phyloP scores from a whole-genome alignment of 2,329 filamentous ascomycete species.

The Epichloe aotearoae region DNA sequence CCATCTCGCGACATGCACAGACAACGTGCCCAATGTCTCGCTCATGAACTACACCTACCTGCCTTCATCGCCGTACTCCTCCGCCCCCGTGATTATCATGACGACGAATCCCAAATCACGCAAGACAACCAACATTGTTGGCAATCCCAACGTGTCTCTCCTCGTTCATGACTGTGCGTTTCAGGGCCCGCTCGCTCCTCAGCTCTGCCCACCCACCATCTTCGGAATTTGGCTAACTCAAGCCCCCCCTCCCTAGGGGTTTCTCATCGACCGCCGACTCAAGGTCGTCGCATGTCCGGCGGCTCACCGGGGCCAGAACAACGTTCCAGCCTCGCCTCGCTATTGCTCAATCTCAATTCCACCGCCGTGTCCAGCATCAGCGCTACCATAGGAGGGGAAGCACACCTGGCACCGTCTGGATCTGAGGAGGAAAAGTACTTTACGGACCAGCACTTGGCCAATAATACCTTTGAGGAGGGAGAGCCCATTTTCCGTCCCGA shows the following conservation, averaged over 20 bases:
- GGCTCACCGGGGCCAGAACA: slow-evolving; percentile 52
- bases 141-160: slow-evolving; percentile 78
- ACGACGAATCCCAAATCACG: slow-evolving; percentile 71
- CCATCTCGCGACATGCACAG: slow-evolving; percentile 81
- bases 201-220: neutral
- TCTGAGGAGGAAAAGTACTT: slow-evolving; percentile 79
- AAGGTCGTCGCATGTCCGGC: slow-evolving; percentile 42
- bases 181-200: neutral
- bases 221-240: neutral
- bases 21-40: slow-evolving; percentile 78
- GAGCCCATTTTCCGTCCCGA: slow-evolving; percentile 19
- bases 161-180: slow-evolving; percentile 79
- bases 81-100: slow-evolving; percentile 81
- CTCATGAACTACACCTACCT: slow-evolving; percentile 99
- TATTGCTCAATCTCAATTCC: slow-evolving; percentile 85
- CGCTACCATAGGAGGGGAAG: slow-evolving; percentile 83
- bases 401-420: slow-evolving; percentile 56
- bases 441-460: slow-evolving; percentile 70
- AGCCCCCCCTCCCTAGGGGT: slow-evolving; percentile 43
- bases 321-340: slow-evolving; percentile 62
- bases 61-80: slow-evolving; percentile 55
- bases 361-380: slow-evolving; percentile 78
- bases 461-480: slow-evolving; percentile 69
- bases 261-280: slow-evolving; percentile 75
- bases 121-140: slow-evolving; percentile 68